phyloP scores from a whole-genome alignment of 169 alveolate genomes.

The Cytauxzoon felis region DNA sequence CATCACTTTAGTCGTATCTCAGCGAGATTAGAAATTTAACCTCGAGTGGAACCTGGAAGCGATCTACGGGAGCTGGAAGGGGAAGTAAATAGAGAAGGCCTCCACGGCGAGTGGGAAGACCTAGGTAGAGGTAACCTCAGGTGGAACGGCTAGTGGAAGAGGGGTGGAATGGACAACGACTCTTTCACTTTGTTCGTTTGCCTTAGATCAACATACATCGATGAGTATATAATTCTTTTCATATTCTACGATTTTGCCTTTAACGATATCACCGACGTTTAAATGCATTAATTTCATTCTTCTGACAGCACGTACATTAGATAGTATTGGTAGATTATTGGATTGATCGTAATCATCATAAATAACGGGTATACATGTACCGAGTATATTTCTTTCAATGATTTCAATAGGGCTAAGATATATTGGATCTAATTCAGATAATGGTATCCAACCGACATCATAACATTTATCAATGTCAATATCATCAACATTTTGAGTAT shows the following conservation, averaged over 20 bases:
- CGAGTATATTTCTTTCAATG: slow-evolving; percentile 12
- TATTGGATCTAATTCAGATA: neutral
- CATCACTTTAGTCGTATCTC: too few species aligned
- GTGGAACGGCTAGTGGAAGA: too few species aligned
- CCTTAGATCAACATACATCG: too few species aligned
- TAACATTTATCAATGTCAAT: neutral
- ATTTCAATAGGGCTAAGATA: slow-evolving; percentile 4
- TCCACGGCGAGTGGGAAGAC: too few species aligned
- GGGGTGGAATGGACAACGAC: too few species aligned
- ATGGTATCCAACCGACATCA: slow-evolving; percentile 29
- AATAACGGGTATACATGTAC: slow-evolving; percentile 46
- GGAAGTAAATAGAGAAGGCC: too few species aligned
- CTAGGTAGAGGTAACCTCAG: too few species aligned
- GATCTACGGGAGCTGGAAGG: too few species aligned
- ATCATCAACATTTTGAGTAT: neutral
- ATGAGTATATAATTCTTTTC: slow-evolving; percentile 4
- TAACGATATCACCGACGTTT: slow-evolving; percentile 33
- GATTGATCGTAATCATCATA: neutral
- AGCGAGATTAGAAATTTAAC: too few species aligned
- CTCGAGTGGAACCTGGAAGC: too few species aligned
- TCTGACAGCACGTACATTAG: slow-evolving; percentile 33
- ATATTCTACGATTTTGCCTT: slow-evolving; percentile 18
- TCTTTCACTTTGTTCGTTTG: too few species aligned
- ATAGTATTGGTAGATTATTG: slow-evolving; percentile 24
- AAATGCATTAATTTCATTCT: slow-evolving; percentile 20